Evolutionary conservation across 139 green algal genomes (phyloP).

Genomic region (Astrephomene gubernaculifera): DNA sequence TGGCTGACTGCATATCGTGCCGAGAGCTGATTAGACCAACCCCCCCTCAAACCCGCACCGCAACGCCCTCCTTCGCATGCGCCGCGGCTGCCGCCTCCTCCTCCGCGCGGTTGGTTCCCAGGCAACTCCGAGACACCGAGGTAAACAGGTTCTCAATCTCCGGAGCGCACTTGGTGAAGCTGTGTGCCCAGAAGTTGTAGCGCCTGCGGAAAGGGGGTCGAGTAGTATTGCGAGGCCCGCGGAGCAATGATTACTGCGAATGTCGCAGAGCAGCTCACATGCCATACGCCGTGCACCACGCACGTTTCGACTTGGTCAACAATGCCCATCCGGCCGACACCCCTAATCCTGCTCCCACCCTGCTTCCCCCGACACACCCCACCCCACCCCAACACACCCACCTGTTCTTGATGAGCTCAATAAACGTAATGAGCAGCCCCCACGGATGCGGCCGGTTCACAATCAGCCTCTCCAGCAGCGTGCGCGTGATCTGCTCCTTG

Average conservation of each 20-base stretch:
- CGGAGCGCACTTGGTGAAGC: slow-evolving; percentile 92
- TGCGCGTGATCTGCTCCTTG: slow-evolving; percentile 93
- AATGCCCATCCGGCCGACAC: too few relatives aligned
- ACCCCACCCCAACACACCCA: too few relatives aligned
- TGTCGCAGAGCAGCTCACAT: too few relatives aligned
- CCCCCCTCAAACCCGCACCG: slow-evolving; percentile 19
- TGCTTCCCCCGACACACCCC: too few relatives aligned
- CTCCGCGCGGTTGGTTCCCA: slow-evolving; percentile 47
- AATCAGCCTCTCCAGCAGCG: slow-evolving; percentile 98
- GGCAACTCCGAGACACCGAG: slow-evolving; percentile 85
- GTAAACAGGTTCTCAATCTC: slow-evolving; percentile 99
- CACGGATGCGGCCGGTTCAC: slow-evolving; percentile 94
- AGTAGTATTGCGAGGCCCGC: too few relatives aligned
- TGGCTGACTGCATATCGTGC: too few relatives aligned
- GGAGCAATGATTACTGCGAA: too few relatives aligned
- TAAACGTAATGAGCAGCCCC: slow-evolving; percentile 99
- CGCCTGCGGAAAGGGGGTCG: slow-evolving; percentile 41
- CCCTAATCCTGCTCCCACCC: too few relatives aligned
- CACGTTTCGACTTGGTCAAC: too few relatives aligned
- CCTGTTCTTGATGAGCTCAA: slow-evolving; percentile 99
- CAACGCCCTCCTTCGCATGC: slow-evolving; percentile 27
- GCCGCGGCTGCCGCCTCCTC: slow-evolving; percentile 24
- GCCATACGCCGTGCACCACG: too few relatives aligned
- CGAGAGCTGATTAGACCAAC: too few relatives aligned
- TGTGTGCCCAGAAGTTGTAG: slow-evolving; percentile 98